Percentiles rank a stretch among this genome's conserved stretches.
These are phyloP conservation scores for Rosa lucieae DNA, from an alignment of 306 rosid species.

Conservation along the genomic window DNA sequence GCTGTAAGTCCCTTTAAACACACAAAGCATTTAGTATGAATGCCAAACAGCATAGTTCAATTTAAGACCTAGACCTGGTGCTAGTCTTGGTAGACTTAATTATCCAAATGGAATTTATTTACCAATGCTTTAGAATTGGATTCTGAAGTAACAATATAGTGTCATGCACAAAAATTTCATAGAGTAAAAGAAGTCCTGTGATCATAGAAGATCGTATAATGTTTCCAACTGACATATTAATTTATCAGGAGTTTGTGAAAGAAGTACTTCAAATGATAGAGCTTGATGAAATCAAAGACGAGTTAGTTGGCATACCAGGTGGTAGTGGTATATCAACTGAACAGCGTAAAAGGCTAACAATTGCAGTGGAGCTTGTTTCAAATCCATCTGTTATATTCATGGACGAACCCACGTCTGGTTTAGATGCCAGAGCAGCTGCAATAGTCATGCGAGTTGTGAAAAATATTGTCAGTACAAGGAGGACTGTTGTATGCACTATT, in stretches of 20 bases:
- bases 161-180: background rate
- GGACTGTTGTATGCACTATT: constrained; percentile 30
- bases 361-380: constrained; percentile 57
- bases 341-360: constrained; percentile 56
- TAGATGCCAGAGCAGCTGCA: constrained; percentile 34
- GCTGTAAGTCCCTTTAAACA: constrained; percentile 15
- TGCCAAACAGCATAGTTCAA: background rate
- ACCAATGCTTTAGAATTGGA: too few species aligned
- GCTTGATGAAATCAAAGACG: constrained; percentile 43
- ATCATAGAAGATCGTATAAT: background rate
- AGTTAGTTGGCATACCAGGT: constrained; percentile 46
- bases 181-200: background rate
- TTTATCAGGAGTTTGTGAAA: constrained; percentile 44
- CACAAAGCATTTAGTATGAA: background rate
- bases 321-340: constrained; percentile 47
- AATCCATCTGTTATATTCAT: constrained; percentile 28
- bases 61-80: background rate
- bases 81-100: background rate
- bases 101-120: background rate
- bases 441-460: constrained; percentile 32
- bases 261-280: constrained; percentile 59
- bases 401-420: constrained; percentile 31
- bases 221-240: background rate
- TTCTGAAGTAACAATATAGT: background rate
- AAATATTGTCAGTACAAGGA: constrained; percentile 19